phyloP scores from a whole-genome alignment of 2,329 filamentous ascomycete genomes.

The Colletotrichum plurivorum region DNA sequence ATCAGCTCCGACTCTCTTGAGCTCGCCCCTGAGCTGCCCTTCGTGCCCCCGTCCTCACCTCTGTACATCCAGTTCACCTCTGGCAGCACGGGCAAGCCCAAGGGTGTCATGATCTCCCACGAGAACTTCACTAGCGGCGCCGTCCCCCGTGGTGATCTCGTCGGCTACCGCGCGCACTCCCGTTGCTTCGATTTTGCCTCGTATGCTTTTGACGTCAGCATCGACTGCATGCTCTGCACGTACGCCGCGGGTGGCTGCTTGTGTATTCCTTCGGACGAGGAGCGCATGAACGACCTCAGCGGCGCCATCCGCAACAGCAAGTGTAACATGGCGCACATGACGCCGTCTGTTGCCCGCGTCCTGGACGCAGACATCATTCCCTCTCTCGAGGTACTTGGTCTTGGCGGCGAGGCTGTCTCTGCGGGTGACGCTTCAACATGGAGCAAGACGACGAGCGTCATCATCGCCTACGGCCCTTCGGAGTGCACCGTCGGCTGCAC shows the following conservation, averaged over 20 bases:
- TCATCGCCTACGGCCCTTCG: constrained; percentile 68
- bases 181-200: constrained; percentile 64
- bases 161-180: constrained; percentile 58
- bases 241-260: constrained; percentile 64
- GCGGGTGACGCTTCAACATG: constrained; percentile 63
- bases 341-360: constrained; percentile 64
- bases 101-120: constrained; percentile 71
- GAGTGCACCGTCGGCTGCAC: constrained; percentile 69
- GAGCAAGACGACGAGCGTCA: constrained; percentile 61
- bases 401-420: constrained; percentile 68
- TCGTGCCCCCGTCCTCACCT: constrained; percentile 58
- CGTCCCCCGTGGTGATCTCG: constrained; percentile 56
- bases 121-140: constrained; percentile 62
- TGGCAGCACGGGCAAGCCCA: constrained; percentile 74
- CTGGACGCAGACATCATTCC: constrained; percentile 62
- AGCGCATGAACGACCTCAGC: constrained; percentile 65
- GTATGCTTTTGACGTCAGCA: constrained; percentile 69
- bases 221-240: constrained; percentile 69
- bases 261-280: constrained; percentile 68
- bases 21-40: constrained; percentile 46
- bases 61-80: constrained; percentile 76
- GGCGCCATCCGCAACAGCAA: constrained; percentile 59
- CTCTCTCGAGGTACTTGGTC: constrained; percentile 61
- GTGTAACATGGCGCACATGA: constrained; percentile 66
- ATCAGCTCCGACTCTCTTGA: constrained; percentile 29